phyloP scores from a whole-genome alignment of 345 rosid genomes.

The Citrus australasica region DNA sequence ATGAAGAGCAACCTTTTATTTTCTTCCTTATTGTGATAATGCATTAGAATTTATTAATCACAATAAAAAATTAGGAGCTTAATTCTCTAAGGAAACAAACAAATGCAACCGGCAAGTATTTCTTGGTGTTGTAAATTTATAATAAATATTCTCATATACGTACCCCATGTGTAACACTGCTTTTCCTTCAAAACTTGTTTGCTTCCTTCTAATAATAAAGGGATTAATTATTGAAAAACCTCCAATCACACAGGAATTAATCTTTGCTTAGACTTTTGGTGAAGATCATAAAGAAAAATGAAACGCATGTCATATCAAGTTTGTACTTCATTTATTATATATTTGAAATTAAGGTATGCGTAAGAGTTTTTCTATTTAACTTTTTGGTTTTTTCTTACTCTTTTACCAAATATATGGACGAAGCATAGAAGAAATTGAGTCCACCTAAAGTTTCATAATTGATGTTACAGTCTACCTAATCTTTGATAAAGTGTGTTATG shows the following conservation, averaged over 20 bases:
- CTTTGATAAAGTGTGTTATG: no score
- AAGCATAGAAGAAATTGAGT: background rate
- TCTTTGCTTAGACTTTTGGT: background rate
- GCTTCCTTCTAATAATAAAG: background rate
- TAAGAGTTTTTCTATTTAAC: background rate
- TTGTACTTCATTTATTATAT: no score
- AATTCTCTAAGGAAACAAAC: no score
- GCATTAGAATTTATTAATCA: no score
- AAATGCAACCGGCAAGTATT: no score
- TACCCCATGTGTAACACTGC: background rate
- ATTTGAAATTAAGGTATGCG: background rate
- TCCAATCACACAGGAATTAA: background rate
- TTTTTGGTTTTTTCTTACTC: background rate
- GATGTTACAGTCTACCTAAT: background rate
- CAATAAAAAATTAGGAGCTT: no score
- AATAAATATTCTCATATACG: no score
- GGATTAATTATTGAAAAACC: background rate
- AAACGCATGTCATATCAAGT: background rate
- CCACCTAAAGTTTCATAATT: background rate
- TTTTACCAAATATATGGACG: background rate
- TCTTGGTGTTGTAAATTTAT: no score
- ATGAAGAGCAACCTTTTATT: no score
- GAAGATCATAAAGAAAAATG: background rate
- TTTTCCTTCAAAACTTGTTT: background rate
- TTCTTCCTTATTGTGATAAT: no score